These are phyloP conservation scores for Aureobasidium sp. DNA, from an alignment of 2,329 filamentous ascomycete species.

Conservation along the genomic window DNA sequence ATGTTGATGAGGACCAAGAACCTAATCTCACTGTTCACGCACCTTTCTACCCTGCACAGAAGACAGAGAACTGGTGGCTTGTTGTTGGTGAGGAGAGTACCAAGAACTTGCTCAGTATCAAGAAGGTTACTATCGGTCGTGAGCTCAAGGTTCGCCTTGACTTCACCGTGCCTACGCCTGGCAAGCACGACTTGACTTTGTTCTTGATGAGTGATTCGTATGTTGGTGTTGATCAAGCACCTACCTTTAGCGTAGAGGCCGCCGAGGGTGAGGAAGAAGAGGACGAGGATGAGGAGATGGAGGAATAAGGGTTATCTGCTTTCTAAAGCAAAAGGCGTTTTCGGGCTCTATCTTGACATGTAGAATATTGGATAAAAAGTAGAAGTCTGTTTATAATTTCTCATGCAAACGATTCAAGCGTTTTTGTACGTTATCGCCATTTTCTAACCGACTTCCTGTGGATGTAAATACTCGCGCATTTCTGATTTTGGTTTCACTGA, in stretches of 20 bases:
- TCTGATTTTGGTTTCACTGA: no score
- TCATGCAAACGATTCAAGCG: neutral
- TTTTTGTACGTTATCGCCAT: neutral
- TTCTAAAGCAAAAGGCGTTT: no score
- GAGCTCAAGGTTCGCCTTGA: constrained; percentile 74
- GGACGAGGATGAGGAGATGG: constrained; percentile 61
- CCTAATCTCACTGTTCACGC: constrained; percentile 82
- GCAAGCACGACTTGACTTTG: constrained; percentile 79
- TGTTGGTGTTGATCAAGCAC: constrained; percentile 92
- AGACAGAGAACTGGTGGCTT: constrained; percentile 98
- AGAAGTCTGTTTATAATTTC: neutral
- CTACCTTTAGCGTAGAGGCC: constrained; percentile 73
- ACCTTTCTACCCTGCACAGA: constrained; percentile 84
- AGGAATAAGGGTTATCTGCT: neutral
- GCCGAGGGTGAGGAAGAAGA: constrained; percentile 95
- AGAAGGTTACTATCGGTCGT: constrained; percentile 78
- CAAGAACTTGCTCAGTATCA: constrained; percentile 83
- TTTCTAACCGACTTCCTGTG: no score
- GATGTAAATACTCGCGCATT: no score
- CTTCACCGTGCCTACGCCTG: constrained; percentile 76
- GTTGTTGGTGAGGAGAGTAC: constrained; percentile 89
- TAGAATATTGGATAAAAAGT: neutral
- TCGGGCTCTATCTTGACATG: no score
- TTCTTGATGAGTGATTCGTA: constrained; percentile 98
- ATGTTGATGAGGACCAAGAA: constrained; percentile 62